These are phyloP conservation scores for Phtheirospermum japonicum DNA, from an alignment of 257 asterid species.

Conservation along the genomic window DNA sequence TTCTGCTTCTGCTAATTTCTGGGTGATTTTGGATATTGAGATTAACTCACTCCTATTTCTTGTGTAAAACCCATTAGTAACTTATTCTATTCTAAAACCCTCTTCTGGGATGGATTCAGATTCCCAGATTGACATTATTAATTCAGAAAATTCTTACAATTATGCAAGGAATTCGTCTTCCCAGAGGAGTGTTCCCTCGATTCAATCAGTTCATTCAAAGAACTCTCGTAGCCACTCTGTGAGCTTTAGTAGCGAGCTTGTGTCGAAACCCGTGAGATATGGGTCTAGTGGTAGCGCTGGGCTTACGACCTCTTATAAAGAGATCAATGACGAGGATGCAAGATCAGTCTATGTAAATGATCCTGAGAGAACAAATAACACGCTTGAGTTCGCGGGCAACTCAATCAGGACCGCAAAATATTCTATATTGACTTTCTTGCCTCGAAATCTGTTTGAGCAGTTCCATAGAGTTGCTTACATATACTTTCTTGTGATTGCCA, in stretches of 20 bases:
- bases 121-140: conserved; percentile 40
- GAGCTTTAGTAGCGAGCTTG: conserved; percentile 56
- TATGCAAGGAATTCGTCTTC: conserved; percentile 48
- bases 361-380: conserved; percentile 63
- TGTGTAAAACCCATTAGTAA: not conserved
- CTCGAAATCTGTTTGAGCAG: conserved; percentile 88
- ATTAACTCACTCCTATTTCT: conserved; percentile 24
- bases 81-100: conserved; percentile 20
- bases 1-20: not conserved
- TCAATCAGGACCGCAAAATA: conserved; percentile 75
- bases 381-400: conserved; percentile 67
- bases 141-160: conserved; percentile 33
- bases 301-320: conserved; percentile 65
- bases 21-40: conserved; percentile 24
- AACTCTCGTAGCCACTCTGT: conserved; percentile 39
- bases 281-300: conserved; percentile 86
- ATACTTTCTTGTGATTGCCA: conserved; percentile 86
- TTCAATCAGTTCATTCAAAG: conserved; percentile 51
- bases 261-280: conserved; percentile 51
- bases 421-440: conserved; percentile 79
- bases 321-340: conserved; percentile 85
- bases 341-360: conserved; percentile 70
- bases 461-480: conserved; percentile 94
- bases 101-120: conserved; percentile 51
- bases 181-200: conserved; percentile 46